Evolutionary conservation across 2,329 filamentous ascomycete species (phyloP), one percentile per base, ranked within the genome.

Genomic region (Neofusicoccum cordaticola): DNA sequence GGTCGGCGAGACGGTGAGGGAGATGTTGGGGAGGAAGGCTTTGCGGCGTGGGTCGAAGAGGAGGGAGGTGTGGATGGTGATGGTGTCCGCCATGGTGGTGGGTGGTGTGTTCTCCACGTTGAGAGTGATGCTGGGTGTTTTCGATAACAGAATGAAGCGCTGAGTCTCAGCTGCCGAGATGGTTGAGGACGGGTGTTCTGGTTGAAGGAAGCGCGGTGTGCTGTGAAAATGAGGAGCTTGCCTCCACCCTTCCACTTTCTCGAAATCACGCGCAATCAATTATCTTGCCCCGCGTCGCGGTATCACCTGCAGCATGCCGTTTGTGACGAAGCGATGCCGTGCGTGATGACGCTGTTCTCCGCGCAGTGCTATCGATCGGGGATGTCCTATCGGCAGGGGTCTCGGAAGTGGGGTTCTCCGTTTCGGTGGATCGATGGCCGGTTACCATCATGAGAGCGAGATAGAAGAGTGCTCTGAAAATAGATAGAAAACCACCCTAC

Each of bases 11-110:
- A 84, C 74, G 4, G 74, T 73, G 34, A 84, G 74, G 0, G 82
- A 83, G 8, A 79, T 70, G 67, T 83, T 74, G 15, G 73, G 67
- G 19, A 77, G 61, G 58, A 81, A 81, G 11, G 67, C 58, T 67
- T 82, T 83, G 17, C 73, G 68, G 62, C 76, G 78, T 0, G 83
- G 77, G 64, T 84, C 79, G 69, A 84, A 84, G 3, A 84, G 74
- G 19, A 75, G 71, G 3, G 80, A 79, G 1, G 82, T 82, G 69
- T 84, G 82, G 22, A 84, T 42, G 0, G 52, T 64, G 45, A 63
- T 53, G 27, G 47, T 17, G 15, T 48, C 15, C 9, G 44, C 31
- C 37, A 45, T 34, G n/a, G 39, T 45, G 12, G 52, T 27, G 11
- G 45, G 22, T 22, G 11, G 12, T 12, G 8, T 12, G 8, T 8